Evolutionary conservation across 208 protist species (phyloP), one percentile per base, ranked within the genome.

Genomic region (Borovskyia barvae): DNA sequence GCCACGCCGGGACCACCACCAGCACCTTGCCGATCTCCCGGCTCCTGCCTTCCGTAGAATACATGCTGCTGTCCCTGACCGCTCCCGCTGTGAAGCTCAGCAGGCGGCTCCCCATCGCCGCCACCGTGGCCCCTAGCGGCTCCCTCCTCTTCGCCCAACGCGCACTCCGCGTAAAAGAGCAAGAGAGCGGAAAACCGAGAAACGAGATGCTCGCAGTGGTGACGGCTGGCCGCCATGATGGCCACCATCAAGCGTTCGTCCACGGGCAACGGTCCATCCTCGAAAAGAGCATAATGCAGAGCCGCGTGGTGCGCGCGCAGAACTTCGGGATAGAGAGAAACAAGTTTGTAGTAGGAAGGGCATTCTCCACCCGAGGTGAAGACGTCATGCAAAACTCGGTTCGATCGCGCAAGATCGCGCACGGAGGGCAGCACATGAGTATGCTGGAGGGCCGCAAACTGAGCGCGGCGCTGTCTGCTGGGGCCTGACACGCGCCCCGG

Each of bases 181-280:
- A 94, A 66, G 39, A 91, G 59, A 11, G 82, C 79, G 17, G 74
- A 57, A 63, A 79, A 92, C 57, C 82, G 79, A 15, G 65, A 73
- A 33, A 92, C 82, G 26, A 94, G 75, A 66, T 87, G 90, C 66
- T 83, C 82, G 58, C 87, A 94, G 46, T 70, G 81, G 59, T 92
- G 84, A 1, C 87, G 80, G 53, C 80, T 86, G 14, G 84, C 87
- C 9, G 79, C 75, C 84, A 94, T 92, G 14, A 86, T 63, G 24
- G 84, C 84, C 22, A 94, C 22, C 87, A 94, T 91, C 30, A 94
- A 71, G 9, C 87, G 79, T 58, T 73, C 70, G 36, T 85, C 81
- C 36, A 90, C 58, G 37, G 71, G 51, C 8, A 94, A 63, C 3
- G 87, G 84, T n/a, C 87, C 87, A 19, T 87, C 80, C n/a, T 66